A percentile compares a stretch with the other conserved stretches of the same genome.
Conservation (phyloP, 1,284 basidiomycete genomes). For the Peniophora sp. region DNA sequence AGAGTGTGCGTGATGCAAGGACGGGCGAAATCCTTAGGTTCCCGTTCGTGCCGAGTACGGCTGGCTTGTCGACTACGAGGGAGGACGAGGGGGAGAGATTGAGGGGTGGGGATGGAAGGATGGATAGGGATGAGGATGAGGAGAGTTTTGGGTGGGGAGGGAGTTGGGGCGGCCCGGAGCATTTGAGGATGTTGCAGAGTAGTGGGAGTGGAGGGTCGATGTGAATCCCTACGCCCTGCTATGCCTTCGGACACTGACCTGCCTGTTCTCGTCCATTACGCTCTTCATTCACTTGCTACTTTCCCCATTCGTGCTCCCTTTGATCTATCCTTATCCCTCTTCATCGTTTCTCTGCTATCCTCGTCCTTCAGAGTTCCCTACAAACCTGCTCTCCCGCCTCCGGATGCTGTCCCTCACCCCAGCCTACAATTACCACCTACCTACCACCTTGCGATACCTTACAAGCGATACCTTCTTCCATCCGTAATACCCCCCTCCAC, state of each 20-base stretch:
- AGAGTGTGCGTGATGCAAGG: conserved; percentile 23
- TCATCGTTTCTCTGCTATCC: neutral
- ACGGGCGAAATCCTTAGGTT: conserved; percentile 25
- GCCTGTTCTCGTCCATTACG: neutral
- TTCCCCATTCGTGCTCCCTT: neutral
- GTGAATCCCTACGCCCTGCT: neutral
- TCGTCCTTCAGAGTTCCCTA: neutral
- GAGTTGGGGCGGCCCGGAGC: conserved; percentile 10
- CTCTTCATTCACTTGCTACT: too few relatives aligned
- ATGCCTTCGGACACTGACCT: neutral
- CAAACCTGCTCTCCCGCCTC: too few relatives aligned
- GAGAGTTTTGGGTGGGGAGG: conserved; percentile 5
- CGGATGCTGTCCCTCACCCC: neutral
- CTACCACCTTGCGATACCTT: neutral
- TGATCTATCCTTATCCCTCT: neutral
- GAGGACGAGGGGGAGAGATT: conserved; percentile 2
- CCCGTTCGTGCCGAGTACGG: conserved; percentile 20
- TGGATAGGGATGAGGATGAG: neutral
- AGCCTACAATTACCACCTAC: neutral
- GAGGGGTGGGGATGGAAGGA: neutral
- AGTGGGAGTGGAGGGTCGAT: conserved; percentile 4
- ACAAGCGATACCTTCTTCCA: too few relatives aligned
- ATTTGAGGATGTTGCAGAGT: conserved; percentile 8
- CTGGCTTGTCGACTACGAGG: conserved; percentile 3
- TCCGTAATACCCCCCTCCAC: neutral